Evolutionary conservation across 2,329 filamentous ascomycete genomes (phyloP).

Genomic region (Cercospora brassicicola): DNA sequence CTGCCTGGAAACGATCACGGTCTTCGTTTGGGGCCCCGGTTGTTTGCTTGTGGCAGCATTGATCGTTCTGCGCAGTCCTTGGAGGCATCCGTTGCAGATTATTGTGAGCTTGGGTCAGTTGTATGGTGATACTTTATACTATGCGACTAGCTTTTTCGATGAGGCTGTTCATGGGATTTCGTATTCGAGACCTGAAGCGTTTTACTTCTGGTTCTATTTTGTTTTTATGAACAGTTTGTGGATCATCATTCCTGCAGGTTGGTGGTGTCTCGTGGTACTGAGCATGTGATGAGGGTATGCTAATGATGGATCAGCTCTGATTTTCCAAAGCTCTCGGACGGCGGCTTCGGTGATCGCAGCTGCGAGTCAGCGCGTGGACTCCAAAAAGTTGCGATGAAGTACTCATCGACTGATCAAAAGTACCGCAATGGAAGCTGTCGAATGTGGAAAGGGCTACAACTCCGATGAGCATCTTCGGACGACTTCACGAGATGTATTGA

Average conservation of each 20-base stretch:
- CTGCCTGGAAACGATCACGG: constrained; percentile 82
- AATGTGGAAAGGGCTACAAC: background rate
- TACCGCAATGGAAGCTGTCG: background rate
- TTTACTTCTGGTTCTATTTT: constrained; percentile 68
- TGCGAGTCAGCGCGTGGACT: constrained; percentile 24
- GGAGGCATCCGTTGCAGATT: constrained; percentile 60
- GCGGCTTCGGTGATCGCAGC: constrained; percentile 30
- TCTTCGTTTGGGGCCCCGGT: constrained; percentile 66
- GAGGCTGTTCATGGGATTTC: constrained; percentile 54
- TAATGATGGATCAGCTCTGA: constrained; percentile 31
- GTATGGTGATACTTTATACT: constrained; percentile 65
- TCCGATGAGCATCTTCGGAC: background rate
- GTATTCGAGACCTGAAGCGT: constrained; percentile 62
- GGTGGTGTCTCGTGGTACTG: constrained; percentile 34
- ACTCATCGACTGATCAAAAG: background rate
- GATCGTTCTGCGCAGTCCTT: constrained; percentile 55
- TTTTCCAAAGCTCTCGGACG: constrained; percentile 30
- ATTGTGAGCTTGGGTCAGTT: constrained; percentile 64
- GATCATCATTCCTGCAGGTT: constrained; percentile 62
- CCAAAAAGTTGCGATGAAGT: constrained; percentile 30
- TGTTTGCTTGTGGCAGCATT: constrained; percentile 58
- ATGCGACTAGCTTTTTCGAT: constrained; percentile 63
- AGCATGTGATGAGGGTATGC: background rate
- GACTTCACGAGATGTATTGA: background rate
- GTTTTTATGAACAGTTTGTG: constrained; percentile 65